Evolutionary conservation across 306 rosid species (phyloP).

Genomic region (Cyclanthera cordifolia): DNA sequence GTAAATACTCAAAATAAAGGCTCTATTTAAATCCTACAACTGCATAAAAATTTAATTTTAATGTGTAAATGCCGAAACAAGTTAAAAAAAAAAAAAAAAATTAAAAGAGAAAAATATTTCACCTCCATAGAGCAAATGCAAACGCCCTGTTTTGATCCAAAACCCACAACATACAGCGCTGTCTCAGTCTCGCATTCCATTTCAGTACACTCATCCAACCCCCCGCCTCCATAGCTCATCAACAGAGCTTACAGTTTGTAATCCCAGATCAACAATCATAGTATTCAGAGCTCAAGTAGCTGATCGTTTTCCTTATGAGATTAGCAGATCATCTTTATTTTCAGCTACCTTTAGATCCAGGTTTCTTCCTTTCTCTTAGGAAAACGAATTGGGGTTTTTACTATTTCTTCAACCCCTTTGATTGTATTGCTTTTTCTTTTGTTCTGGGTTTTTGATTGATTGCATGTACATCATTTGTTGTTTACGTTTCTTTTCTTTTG

Average conservation of each 20-base stretch:
- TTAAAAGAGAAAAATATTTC: too few species aligned
- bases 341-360: not conserved
- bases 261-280: not conserved
- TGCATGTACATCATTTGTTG: not conserved
- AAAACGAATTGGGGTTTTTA: not conserved
- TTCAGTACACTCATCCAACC: not conserved
- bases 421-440: not conserved
- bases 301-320: not conserved
- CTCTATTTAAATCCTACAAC: too few species aligned
- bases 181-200: not conserved
- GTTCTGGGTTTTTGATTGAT: not conserved
- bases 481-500: constrained; percentile 1
- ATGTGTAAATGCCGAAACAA: too few species aligned
- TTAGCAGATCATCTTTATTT: constrained; percentile 1
- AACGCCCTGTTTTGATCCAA: constrained; percentile 13
- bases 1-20: too few species aligned
- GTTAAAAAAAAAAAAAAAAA: too few species aligned
- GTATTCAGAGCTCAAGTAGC: not conserved
- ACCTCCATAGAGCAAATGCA: too few species aligned
- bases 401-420: not conserved
- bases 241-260: not conserved
- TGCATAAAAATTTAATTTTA: too few species aligned
- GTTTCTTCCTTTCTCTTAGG: not conserved
- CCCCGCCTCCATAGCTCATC: not conserved
- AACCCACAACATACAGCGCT: not conserved